Conservation (phyloP, 73 alveolate species). For the Uronychia setigera region DNA sequence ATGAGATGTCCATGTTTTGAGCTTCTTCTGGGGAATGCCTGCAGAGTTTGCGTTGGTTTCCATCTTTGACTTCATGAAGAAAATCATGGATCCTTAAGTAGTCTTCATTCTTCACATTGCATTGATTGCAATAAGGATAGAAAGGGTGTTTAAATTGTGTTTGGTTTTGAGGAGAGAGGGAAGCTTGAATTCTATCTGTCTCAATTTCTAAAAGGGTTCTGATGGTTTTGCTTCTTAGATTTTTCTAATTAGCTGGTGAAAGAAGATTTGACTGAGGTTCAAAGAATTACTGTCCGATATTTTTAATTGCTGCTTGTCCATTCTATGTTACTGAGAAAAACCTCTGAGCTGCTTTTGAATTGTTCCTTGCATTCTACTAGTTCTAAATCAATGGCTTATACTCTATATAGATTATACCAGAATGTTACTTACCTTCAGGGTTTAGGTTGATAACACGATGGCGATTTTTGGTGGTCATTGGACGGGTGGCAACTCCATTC, state of each 20-base stretch:
- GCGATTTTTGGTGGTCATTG: neutral
- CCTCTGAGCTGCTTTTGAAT: neutral
- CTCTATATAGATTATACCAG: neutral
- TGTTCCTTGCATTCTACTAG: neutral
- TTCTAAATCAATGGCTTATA: neutral
- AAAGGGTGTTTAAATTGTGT: neutral
- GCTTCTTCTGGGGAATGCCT: neutral
- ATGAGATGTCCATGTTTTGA: too few species aligned
- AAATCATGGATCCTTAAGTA: neutral
- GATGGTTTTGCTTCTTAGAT: neutral
- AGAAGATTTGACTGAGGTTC: too few species aligned
- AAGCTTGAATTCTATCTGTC: neutral
- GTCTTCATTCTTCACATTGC: neutral
- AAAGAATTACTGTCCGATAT: too few species aligned
- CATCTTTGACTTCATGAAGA: neutral
- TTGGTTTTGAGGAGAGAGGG: neutral
- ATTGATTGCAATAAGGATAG: neutral
- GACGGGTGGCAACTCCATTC: too few species aligned
- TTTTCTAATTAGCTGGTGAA: too few species aligned
- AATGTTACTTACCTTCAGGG: neutral
- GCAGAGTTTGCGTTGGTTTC: neutral
- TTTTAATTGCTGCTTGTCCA: neutral
- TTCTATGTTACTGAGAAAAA: neutral
- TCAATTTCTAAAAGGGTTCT: neutral
- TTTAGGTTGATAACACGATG: neutral